These are phyloP conservation scores for Scutellaria barbata DNA, from an alignment of 257 asterid genomes.

Conservation along the genomic window DNA sequence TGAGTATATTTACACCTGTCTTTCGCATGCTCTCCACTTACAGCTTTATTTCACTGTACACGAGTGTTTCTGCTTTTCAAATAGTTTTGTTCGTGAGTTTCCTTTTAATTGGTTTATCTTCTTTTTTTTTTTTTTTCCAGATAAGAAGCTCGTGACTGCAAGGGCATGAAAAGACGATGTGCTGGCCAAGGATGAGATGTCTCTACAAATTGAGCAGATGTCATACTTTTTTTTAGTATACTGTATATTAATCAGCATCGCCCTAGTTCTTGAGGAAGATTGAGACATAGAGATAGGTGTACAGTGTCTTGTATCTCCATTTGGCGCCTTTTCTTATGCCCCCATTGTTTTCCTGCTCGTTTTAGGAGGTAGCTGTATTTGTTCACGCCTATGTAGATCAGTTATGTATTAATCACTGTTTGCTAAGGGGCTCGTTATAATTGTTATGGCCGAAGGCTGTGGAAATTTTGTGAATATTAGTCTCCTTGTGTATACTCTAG, in stretches of 20 bases:
- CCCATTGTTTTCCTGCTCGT: slow-evolving; percentile 37
- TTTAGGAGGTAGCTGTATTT: slow-evolving; percentile 56
- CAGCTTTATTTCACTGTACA: neutral
- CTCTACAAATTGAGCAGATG: slow-evolving; percentile 37
- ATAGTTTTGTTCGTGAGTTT: neutral
- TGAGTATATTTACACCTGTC: neutral
- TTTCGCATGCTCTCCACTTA: slow-evolving; percentile 9
- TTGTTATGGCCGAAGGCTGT: slow-evolving; percentile 85
- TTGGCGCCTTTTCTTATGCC: slow-evolving; percentile 30
- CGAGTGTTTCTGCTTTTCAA: neutral
- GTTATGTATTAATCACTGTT: slow-evolving; percentile 44
- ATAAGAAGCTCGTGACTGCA: slow-evolving; percentile 48
- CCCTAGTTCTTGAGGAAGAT: slow-evolving; percentile 50
- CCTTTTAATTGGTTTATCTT: slow-evolving; percentile 16
- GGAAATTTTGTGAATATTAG: slow-evolving; percentile 67
- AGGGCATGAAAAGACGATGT: slow-evolving; percentile 40
- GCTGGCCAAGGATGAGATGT: slow-evolving; percentile 37
- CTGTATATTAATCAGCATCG: slow-evolving; percentile 58
- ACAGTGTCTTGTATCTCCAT: slow-evolving; percentile 63
- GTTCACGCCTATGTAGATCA: slow-evolving; percentile 41
- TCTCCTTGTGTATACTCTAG: slow-evolving; percentile 41
- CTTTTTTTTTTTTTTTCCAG: slow-evolving; percentile 36
- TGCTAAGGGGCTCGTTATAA: slow-evolving; percentile 52
- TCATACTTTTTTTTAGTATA: slow-evolving; percentile 48
- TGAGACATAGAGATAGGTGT: slow-evolving; percentile 71